phyloP scores from a whole-genome alignment of 1,139 yeast genomes.

The Trichomonascaceae sp. region DNA sequence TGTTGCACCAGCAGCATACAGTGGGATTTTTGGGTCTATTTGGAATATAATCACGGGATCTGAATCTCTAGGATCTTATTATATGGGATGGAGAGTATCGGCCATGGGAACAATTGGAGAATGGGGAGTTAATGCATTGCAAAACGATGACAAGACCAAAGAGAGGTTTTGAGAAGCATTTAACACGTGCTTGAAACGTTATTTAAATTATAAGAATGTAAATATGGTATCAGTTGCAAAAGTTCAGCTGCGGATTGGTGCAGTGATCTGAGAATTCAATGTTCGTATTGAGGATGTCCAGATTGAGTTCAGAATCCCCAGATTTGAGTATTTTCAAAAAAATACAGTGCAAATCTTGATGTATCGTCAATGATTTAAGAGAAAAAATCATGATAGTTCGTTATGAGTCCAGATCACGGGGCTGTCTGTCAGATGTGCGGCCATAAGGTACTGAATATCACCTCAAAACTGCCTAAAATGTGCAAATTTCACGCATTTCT shows the following conservation, averaged over 20 bases:
- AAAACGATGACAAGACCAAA: conserved; percentile 40
- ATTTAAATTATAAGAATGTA: not conserved
- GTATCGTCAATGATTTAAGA: not conserved
- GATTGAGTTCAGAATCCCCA: not conserved
- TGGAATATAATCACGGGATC: conserved; percentile 43
- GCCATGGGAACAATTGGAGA: conserved; percentile 71
- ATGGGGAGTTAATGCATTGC: conserved; percentile 71
- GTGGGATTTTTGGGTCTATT: conserved; percentile 46
- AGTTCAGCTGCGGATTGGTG: not conserved
- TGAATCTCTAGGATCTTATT: conserved; percentile 43
- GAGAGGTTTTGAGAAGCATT: conserved; percentile 23
- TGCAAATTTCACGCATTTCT: not conserved
- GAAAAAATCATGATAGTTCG: not conserved
- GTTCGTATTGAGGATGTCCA: too few species aligned
- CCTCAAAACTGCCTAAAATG: not conserved
- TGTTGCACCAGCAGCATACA: conserved; percentile 36
- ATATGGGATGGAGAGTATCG: conserved; percentile 91
- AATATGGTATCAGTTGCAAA: not conserved
- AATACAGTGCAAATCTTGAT: not conserved
- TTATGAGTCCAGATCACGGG: not conserved
- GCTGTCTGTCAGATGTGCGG: not conserved
- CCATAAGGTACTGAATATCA: not conserved
- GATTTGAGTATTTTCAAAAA: not conserved
- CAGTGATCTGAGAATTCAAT: too few species aligned
- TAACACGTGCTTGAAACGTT: not conserved